A percentile compares a stretch with the other conserved stretches of the same genome.
Conservation (phyloP, 306 rosid genomes). For the Inga laurina region DNA sequence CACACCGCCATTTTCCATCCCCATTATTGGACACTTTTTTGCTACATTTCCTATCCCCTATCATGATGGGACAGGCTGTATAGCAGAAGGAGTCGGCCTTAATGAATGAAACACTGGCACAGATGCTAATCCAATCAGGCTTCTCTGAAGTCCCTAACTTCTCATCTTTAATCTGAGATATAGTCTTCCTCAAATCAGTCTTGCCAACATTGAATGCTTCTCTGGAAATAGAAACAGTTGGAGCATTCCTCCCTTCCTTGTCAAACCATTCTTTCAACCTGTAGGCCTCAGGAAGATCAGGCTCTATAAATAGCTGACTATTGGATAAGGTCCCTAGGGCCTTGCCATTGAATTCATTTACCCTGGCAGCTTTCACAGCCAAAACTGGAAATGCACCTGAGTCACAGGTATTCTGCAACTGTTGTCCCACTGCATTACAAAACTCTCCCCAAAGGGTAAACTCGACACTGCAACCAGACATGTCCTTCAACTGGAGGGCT, state of each 20-base stretch:
- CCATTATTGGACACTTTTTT: constrained; percentile 87
- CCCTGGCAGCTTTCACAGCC: constrained; percentile 75
- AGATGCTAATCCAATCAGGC: constrained; percentile 88
- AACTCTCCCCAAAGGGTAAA: constrained; percentile 83
- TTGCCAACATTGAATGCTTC: constrained; percentile 50
- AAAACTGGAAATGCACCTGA: constrained; percentile 74
- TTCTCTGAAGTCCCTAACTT: constrained; percentile 87
- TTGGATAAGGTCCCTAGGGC: constrained; percentile 68
- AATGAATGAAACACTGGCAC: constrained; percentile 63
- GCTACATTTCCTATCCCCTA: constrained; percentile 78
- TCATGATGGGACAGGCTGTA: constrained; percentile 81
- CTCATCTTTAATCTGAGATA: constrained; percentile 90
- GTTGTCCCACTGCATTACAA: constrained; percentile 75
- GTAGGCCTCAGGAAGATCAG: constrained; percentile 60
- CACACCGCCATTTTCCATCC: constrained; percentile 93
- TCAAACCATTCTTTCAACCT: constrained; percentile 71
- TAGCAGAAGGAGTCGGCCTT: constrained; percentile 83
- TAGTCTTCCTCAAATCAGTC: constrained; percentile 60
- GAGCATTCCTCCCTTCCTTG: constrained; percentile 69
- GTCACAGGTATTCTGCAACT: constrained; percentile 75
- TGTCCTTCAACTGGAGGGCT: constrained; percentile 82
- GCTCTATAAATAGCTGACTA: constrained; percentile 77
- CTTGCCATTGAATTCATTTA: constrained; percentile 86
- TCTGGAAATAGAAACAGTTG: constrained; percentile 68
- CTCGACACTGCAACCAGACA: constrained; percentile 77